These are phyloP conservation scores for Magnaporthiopsis incrustans DNA, from an alignment of 2,329 filamentous ascomycete genomes.

Conservation along the genomic window DNA sequence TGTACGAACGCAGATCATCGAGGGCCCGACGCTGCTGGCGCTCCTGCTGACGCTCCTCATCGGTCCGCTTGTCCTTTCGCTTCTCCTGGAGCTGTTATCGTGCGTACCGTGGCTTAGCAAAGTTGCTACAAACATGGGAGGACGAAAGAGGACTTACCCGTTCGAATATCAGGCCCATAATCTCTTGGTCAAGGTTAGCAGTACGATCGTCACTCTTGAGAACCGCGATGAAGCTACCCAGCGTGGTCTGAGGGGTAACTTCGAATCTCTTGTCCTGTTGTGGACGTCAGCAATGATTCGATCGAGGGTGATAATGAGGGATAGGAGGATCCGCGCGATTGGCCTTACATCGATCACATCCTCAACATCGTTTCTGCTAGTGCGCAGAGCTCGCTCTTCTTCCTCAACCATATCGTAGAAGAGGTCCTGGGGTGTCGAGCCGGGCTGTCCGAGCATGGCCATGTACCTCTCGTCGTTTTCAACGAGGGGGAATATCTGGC, in stretches of 20 bases:
- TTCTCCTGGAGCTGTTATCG: conserved; percentile 67
- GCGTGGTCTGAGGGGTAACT: conserved; percentile 74
- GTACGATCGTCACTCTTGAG: conserved; percentile 83
- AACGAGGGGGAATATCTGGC: conserved; percentile 65
- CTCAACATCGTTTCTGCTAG: conserved; percentile 71
- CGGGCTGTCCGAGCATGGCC: conserved; percentile 73
- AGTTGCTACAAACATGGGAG: neutral
- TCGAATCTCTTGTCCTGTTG: conserved; percentile 81
- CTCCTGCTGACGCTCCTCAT: conserved; percentile 79
- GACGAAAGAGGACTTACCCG: conserved; percentile 43
- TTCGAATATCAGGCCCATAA: conserved; percentile 74
- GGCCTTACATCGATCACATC: conserved; percentile 75
- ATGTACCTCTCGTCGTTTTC: conserved; percentile 75
- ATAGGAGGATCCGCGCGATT: neutral
- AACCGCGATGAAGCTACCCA: conserved; percentile 78
- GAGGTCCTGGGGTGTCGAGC: conserved; percentile 80
- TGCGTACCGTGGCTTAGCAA: neutral
- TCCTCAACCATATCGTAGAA: conserved; percentile 97
- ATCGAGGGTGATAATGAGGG: neutral
- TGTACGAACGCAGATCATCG: conserved; percentile 74
- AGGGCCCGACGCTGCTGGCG: conserved; percentile 77
- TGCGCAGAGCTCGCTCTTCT: conserved; percentile 79
- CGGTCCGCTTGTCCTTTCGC: conserved; percentile 72
- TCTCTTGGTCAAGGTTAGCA: conserved; percentile 75
- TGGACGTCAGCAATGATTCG: conserved; percentile 26